Conservation (phyloP, 2,329 filamentous ascomycete genomes). For the Fusarium chlamydosporum region DNA sequence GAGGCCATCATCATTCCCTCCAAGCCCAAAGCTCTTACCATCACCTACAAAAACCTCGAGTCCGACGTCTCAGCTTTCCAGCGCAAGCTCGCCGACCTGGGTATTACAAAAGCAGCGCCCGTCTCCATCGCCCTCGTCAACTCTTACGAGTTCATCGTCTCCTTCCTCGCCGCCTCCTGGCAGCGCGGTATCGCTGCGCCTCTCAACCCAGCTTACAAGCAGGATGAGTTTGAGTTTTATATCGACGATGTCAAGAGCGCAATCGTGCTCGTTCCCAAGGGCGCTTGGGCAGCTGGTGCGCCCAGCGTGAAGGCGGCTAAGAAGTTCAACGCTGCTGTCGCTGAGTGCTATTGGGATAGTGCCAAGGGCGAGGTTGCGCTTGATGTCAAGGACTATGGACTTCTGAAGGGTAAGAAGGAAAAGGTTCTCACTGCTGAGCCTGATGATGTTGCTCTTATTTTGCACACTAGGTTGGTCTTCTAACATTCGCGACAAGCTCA, state of each 20-base stretch:
- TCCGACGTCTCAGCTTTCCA: conserved; percentile 79
- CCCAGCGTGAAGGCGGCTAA: conserved; percentile 82
- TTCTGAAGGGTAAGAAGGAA: conserved; percentile 66
- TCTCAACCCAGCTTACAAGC: conserved; percentile 90
- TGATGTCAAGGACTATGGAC: conserved; percentile 82
- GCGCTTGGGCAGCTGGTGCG: conserved; percentile 74
- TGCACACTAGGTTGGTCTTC: conserved; percentile 75
- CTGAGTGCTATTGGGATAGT: conserved; percentile 86
- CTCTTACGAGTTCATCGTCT: conserved; percentile 89
- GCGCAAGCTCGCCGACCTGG: conserved; percentile 80
- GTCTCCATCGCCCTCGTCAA: conserved; percentile 89
- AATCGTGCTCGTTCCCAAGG: conserved; percentile 80
- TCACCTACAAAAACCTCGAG: conserved; percentile 78
- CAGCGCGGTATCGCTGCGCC: conserved; percentile 87
- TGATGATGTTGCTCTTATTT: conserved; percentile 84
- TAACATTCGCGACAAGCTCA: neutral
- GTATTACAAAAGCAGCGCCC: conserved; percentile 76
- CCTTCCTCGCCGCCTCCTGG: conserved; percentile 88
- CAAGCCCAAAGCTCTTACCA: conserved; percentile 71
- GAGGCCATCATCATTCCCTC: conserved; percentile 81
- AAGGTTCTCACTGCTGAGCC: conserved; percentile 67
- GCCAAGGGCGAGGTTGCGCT: conserved; percentile 75
- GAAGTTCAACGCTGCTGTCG: conserved; percentile 86
- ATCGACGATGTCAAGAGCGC: conserved; percentile 88
- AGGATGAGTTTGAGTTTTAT: conserved; percentile 92